Evolutionary conservation across 441 rosid species (phyloP).

Genomic region (Capsella rubella): DNA sequence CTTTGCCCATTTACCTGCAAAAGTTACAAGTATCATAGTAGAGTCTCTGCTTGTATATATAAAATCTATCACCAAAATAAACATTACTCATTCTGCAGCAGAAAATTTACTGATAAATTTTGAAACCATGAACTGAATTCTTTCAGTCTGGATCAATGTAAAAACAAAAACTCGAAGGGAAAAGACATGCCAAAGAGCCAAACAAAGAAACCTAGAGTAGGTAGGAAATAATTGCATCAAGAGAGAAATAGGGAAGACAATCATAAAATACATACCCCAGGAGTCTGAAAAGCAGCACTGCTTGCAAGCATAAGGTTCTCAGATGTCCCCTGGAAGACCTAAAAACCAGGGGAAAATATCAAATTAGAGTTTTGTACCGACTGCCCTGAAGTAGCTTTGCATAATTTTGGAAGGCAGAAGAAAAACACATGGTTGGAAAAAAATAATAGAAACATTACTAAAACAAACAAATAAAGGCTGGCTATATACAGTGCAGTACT

Average conservation of each 20-base stretch:
- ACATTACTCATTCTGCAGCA: conserved; percentile 21
- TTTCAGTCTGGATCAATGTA: neutral
- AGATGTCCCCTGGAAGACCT: conserved; percentile 68
- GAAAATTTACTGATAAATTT: neutral
- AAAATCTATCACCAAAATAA: conserved; percentile 3
- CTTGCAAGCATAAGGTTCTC: conserved; percentile 56
- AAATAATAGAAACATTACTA: neutral
- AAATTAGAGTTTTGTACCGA: neutral
- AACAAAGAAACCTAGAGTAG: neutral
- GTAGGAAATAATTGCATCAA: conserved; percentile 14
- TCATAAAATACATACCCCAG: conserved; percentile 66
- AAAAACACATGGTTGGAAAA: neutral
- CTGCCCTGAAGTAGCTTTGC: neutral
- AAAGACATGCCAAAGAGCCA: neutral
- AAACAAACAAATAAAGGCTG: neutral
- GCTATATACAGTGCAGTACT: neutral
- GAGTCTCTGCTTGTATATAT: neutral
- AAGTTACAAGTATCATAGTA: conserved; percentile 7
- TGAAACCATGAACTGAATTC: neutral
- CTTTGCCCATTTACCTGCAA: conserved; percentile 74
- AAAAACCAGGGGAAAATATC: conserved; percentile 9
- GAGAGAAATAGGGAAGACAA: neutral
- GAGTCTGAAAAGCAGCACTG: conserved; percentile 67
- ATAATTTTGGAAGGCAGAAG: conserved; percentile 9
- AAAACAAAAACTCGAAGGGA: neutral